Evolutionary conservation across 1,284 basidiomycete genomes (phyloP), one percentile per base, ranked within the genome.

Genomic region (Apiotrichum akiyoshidainum): DNA sequence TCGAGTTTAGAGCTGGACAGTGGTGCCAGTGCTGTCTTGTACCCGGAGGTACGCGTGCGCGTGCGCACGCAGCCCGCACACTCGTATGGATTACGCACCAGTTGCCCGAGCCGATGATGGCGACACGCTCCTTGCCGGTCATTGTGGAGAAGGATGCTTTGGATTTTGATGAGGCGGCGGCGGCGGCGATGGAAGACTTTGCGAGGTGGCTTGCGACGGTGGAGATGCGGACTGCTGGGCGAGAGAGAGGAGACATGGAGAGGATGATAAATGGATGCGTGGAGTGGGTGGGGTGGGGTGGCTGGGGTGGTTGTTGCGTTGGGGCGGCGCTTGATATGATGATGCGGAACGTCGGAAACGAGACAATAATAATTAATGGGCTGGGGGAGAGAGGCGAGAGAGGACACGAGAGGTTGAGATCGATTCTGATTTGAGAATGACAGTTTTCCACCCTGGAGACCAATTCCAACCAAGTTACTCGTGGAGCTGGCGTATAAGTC

Each of bases 31-130:
- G n/a, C n/a, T n/a, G n/a, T n/a, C n/a, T n/a, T n/a, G n/a, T n/a
- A n/a, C n/a, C n/a, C n/a, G n/a, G n/a, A n/a, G n/a, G n/a, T n/a
- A n/a, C n/a, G n/a, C n/a, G n/a, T n/a, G n/a, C n/a, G n/a, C n/a
- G n/a, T n/a, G n/a, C n/a, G 8, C 37, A 48, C 14, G 11, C 46
- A 31, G 37, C 11, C 37, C 13, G 19, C 31, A n/a, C n/a, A 13
- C 37, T 46, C 26, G 3, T 21, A 35, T 40, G 2, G 19, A 13
- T 19, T 9, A 64, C 71, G 55, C 33, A 73, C 77, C 76, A 79
- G 66, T 79, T 79, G 17, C 78, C 78, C 13, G 76, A 78, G 12
- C 83, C 83, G 45, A 85, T 80, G 64, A 85, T 80, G 34, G 80
- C 82, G 34, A 85, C 79, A 66, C 79, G 80, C 70, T 83, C 82